These are phyloP conservation scores for Penicillium capsulatum DNA, from an alignment of 2,329 filamentous ascomycete species.

Conservation along the genomic window DNA sequence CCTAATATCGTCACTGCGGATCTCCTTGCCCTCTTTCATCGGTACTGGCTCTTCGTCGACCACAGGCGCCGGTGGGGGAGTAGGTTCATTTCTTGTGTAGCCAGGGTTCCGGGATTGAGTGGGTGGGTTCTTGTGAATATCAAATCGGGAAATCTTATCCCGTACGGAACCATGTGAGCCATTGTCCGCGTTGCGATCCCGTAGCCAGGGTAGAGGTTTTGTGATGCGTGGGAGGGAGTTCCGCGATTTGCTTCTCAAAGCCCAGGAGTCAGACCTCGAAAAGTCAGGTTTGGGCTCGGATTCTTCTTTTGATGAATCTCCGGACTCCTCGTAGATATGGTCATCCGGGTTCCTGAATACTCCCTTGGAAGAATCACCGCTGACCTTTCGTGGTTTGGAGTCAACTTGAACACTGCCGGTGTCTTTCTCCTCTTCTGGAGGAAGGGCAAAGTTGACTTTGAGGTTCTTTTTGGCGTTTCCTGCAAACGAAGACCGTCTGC, in stretches of 20 bases:
- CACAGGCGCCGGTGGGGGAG: constrained; percentile 27
- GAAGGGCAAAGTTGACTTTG: constrained; percentile 40
- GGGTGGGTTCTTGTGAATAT: constrained; percentile 81
- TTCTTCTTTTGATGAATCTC: constrained; percentile 40
- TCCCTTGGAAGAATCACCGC: constrained; percentile 43
- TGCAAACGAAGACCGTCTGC: constrained; percentile 20
- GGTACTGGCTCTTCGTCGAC: constrained; percentile 43
- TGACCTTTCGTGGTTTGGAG: constrained; percentile 30
- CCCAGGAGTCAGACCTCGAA: constrained; percentile 38
- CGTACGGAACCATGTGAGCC: constrained; percentile 39
- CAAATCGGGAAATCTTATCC: constrained; percentile 52
- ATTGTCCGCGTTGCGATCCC: constrained; percentile 25
- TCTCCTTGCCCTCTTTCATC: constrained; percentile 74
- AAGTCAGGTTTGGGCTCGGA: constrained; percentile 21
- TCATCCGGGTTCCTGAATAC: constrained; percentile 58
- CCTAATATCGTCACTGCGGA: constrained; percentile 81
- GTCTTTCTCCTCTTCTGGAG: constrained; percentile 23
- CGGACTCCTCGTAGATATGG: constrained; percentile 80
- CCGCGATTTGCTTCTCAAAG: constrained; percentile 57
- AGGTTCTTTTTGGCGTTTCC: constrained; percentile 33
- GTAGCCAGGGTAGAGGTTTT: constrained; percentile 41
- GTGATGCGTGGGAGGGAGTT: constrained; percentile 55
- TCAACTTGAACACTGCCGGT: neutral
- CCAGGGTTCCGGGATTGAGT: constrained; percentile 75
- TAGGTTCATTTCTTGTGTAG: constrained; percentile 65